phyloP scores from a whole-genome alignment of 2,329 filamentous ascomycete species.

The Arthrobotrys entomopaga region DNA sequence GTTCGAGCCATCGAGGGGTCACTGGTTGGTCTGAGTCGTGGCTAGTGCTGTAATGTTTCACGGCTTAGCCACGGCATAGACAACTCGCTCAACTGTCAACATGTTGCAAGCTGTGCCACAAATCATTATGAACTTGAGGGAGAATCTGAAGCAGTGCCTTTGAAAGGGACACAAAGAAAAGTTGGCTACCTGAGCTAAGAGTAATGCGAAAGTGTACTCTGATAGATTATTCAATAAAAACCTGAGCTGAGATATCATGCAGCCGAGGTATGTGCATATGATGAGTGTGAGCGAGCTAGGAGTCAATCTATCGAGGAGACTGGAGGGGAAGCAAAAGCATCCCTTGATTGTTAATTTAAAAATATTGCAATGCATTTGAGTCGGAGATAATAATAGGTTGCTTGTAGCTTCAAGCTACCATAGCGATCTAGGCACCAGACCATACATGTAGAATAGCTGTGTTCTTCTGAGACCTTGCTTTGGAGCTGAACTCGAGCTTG shows the following conservation, averaged over 20 bases:
- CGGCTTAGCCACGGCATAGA: conserved; percentile 14
- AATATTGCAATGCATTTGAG: background rate
- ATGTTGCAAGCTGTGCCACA: background rate
- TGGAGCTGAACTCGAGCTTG: conserved; percentile 30
- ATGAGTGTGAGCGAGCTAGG: background rate
- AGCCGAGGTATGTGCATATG: background rate
- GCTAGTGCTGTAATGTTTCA: conserved; percentile 9
- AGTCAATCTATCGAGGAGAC: conserved; percentile 8
- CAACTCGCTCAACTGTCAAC: background rate
- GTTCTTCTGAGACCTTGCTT: conserved; percentile 26
- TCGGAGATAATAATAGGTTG: too few species aligned
- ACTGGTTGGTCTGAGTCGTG: background rate
- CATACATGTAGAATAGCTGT: too few species aligned
- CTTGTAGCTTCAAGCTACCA: too few species aligned
- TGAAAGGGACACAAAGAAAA: background rate
- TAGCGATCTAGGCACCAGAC: background rate
- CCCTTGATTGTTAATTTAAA: conserved; percentile 2
- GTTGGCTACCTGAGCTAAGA: too few species aligned
- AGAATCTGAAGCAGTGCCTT: background rate
- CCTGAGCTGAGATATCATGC: too few species aligned
- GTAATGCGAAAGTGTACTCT: too few species aligned
- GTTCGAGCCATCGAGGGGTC: background rate
- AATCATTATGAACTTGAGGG: background rate
- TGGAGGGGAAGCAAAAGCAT: background rate
- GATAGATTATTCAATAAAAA: too few species aligned